phyloP scores from a whole-genome alignment of 73 alveolate species.

The Uronychia setigera region DNA sequence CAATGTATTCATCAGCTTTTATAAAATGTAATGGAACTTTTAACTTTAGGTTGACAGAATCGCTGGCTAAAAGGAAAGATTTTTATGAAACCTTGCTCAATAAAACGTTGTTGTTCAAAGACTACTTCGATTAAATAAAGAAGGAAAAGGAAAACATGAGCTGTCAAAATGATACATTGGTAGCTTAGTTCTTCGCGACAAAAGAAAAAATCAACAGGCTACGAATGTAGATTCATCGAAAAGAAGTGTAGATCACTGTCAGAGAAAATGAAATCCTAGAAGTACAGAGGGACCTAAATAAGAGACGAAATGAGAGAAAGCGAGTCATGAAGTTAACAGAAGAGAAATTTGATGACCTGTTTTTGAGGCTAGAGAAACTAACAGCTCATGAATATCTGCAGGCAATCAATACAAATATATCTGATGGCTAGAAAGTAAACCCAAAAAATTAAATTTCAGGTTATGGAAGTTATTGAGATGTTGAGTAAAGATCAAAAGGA shows the following conservation, averaged over 20 bases:
- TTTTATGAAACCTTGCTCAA: slow-evolving; percentile 45
- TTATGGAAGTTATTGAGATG: no score
- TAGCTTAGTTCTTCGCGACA: neutral
- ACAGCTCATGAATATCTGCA: slow-evolving; percentile 28
- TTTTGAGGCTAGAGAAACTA: slow-evolving; percentile 27
- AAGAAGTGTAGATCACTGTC: slow-evolving; percentile 10
- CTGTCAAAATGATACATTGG: slow-evolving; percentile 4
- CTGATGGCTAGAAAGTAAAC: no score
- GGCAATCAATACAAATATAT: no score
- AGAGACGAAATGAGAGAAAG: slow-evolving; percentile 26
- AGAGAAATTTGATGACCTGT: slow-evolving; percentile 18
- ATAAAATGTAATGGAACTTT: neutral
- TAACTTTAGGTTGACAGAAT: slow-evolving; percentile 12
- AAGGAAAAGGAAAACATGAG: slow-evolving; percentile 13
- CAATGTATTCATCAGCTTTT: slow-evolving; percentile 30
- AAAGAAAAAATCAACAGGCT: slow-evolving; percentile 26
- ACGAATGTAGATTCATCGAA: slow-evolving; percentile 1
- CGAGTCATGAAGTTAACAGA: slow-evolving; percentile 12
- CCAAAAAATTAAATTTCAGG: no score
- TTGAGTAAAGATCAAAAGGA: no score
- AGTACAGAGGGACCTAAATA: slow-evolving; percentile 30
- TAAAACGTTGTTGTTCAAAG: slow-evolving; percentile 22
- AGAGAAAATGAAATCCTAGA: slow-evolving; percentile 36
- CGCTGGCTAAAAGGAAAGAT: slow-evolving; percentile 15
- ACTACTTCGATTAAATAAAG: slow-evolving; percentile 42